Conservation (phyloP, 805 yeast species). For the Wickerhamomyces sydowiorum region DNA sequence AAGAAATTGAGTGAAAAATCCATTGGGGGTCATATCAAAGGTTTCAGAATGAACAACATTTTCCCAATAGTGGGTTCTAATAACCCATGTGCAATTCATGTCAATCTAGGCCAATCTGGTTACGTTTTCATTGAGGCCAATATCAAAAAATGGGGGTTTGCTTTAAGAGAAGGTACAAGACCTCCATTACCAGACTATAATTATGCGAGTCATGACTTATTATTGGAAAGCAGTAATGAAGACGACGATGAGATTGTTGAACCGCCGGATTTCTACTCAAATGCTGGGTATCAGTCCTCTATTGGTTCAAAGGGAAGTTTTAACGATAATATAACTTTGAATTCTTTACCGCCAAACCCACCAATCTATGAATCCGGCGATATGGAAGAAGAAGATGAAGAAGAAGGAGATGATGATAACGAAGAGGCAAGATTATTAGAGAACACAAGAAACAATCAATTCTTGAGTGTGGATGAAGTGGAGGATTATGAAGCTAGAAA, state of each 20-base stretch:
- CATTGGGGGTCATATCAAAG: background rate
- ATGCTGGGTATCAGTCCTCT: constrained; percentile 23
- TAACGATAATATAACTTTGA: constrained; percentile 27
- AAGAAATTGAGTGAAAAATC: constrained; percentile 62
- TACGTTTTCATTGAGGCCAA: constrained; percentile 79
- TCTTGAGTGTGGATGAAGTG: background rate
- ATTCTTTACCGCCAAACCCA: constrained; percentile 31
- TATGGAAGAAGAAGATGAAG: constrained; percentile 10
- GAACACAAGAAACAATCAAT: constrained; percentile 6
- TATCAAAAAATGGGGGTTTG: constrained; percentile 83
- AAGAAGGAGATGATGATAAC: background rate
- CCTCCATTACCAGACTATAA: constrained; percentile 95
- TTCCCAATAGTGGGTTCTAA: constrained; percentile 31
- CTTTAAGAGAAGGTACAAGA: constrained; percentile 65
- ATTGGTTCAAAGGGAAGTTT: constrained; percentile 18
- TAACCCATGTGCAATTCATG: constrained; percentile 35
- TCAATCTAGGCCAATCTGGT: constrained; percentile 73
- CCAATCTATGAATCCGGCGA: constrained; percentile 26
- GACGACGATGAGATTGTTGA: constrained; percentile 22
- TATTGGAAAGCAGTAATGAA: constrained; percentile 53
- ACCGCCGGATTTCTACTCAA: constrained; percentile 23
- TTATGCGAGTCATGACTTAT: constrained; percentile 67
- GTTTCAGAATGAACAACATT: background rate
- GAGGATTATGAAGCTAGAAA: constrained; percentile 1
- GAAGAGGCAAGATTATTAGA: background rate